These are phyloP conservation scores for Xylaria sp. DNA, from an alignment of 2,329 filamentous ascomycete species.

Conservation along the genomic window DNA sequence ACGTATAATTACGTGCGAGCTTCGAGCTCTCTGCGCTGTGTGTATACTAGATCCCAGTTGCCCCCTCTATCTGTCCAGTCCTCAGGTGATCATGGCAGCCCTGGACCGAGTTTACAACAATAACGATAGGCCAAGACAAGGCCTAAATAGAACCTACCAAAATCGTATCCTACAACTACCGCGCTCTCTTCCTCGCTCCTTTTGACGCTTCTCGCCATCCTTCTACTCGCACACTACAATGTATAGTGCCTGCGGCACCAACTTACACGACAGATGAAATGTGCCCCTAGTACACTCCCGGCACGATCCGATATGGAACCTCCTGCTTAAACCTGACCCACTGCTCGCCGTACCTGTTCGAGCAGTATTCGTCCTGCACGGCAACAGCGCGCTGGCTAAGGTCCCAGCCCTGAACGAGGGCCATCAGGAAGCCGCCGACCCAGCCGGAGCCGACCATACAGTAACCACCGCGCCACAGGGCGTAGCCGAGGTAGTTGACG, in stretches of 20 bases:
- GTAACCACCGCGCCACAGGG: slow-evolving; percentile 49
- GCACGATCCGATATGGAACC: slow-evolving; percentile 53
- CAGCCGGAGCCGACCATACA: slow-evolving; percentile 53
- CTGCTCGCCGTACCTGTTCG: slow-evolving; percentile 52
- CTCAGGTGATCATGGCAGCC: background rate
- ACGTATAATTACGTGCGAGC: slow-evolving; percentile 20
- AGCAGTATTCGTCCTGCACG: slow-evolving; percentile 54
- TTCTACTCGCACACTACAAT: no score
- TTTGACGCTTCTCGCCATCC: background rate
- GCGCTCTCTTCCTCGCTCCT: background rate
- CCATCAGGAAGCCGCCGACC: slow-evolving; percentile 50
- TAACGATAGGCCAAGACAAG: background rate
- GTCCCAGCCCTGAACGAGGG: slow-evolving; percentile 47
- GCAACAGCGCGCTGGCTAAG: slow-evolving; percentile 50
- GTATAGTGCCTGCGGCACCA: background rate
- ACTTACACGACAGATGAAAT: background rate
- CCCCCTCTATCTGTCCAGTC: background rate
- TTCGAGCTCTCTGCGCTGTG: slow-evolving; percentile 2
- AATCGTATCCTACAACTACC: background rate
- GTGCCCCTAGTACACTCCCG: slow-evolving; percentile 51
- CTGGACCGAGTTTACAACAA: background rate
- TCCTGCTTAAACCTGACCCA: slow-evolving; percentile 55
- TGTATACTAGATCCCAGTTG: slow-evolving; percentile 36
- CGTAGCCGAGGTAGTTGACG: slow-evolving; percentile 56
- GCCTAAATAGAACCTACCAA: background rate